phyloP scores from a whole-genome alignment of 306 rosid genomes.

The Cucumis hystrix region DNA sequence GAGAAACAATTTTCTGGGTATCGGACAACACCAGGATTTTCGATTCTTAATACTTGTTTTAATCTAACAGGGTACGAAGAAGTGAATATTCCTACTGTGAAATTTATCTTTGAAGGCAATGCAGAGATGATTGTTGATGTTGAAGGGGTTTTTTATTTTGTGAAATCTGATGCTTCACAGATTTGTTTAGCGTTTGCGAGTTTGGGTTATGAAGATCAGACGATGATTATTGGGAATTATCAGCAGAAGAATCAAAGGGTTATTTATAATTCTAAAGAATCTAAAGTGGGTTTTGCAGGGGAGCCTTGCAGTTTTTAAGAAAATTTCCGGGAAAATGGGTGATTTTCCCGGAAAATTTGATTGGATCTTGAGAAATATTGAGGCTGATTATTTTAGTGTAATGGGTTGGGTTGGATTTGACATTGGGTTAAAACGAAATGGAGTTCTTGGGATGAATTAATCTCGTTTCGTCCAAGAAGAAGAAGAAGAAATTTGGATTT shows the following conservation, averaged over 20 bases:
- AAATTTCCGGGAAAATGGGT: neutral
- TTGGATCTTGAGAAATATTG: neutral
- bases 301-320: slow-evolving; percentile 51
- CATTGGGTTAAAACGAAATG: neutral
- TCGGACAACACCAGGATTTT: slow-evolving; percentile 42
- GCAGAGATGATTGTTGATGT: slow-evolving; percentile 52
- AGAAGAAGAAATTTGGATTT: neutral
- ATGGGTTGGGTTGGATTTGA: neutral
- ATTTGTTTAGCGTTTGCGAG: slow-evolving; percentile 73
- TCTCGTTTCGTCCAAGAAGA: neutral
- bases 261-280: slow-evolving; percentile 48
- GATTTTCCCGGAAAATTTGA: neutral
- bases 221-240: slow-evolving; percentile 56
- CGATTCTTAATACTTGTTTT: slow-evolving; percentile 69
- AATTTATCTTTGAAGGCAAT: slow-evolving; percentile 44
- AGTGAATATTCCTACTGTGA: slow-evolving; percentile 41
- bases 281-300: slow-evolving; percentile 64
- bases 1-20: slow-evolving; percentile 52
- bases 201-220: slow-evolving; percentile 35
- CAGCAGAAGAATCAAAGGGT: slow-evolving; percentile 93
- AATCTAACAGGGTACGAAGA: slow-evolving; percentile 44
- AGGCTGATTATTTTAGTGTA: no score
- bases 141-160: slow-evolving; percentile 36
- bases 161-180: slow-evolving; percentile 54
- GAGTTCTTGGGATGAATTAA: neutral